Base-by-base conservation (phyloP, 768 basidiomycete genomes). In the Agrocybe pediades region DNA sequence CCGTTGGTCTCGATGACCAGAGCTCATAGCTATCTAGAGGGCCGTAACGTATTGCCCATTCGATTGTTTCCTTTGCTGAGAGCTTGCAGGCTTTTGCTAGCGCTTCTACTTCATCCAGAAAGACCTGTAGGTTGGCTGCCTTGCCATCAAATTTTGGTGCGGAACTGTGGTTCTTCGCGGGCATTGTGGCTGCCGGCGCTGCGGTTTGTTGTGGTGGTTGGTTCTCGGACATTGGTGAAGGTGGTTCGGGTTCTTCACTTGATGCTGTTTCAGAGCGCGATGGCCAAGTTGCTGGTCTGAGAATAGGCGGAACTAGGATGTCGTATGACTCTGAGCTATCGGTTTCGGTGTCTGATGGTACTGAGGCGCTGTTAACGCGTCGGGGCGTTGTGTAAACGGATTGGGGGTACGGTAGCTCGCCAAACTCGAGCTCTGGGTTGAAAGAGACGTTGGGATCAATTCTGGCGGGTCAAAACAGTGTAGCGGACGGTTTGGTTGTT, bases 91-190 rank as follows among this genome's bases (percentile, higher is more conserved):
- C 46, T 6, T 8, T n/a, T 9, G 52, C 52, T 3, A 54, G 36
- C 21, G 46, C 36, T 11, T 58, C 48, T 1, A 54, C 36, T 30
- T 58, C 52, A 15, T 52, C 46, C 3, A 58, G 30, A 17, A 54
- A 54, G 16, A 48, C 21, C 2, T 29, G 6, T 0, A 57, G 25
- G 7, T 47, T 46, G 23, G 39, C 23, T 1, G 56, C 27, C 15
- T 48, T 51, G 0, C 56, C 56, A 49, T 57, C 56, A 25, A 57
- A 57, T 23, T 57, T 57, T 11, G 56, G 51, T 11, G 56, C 56
- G 6, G 56, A 57, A 8, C 26, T 30, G 25, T 57, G 56, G 16
- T 49, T 48, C 19, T 25, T 48, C 20, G 24, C 39, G 2, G 48
- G 53, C 53, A 54, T 54, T 8, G 40, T 19, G 4, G 36, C 6